Percentiles rank a stretch among this genome's conserved stretches.
phyloP scores from a whole-genome alignment of 352 stramenopile genomes.

The Globisporangium lucens region DNA sequence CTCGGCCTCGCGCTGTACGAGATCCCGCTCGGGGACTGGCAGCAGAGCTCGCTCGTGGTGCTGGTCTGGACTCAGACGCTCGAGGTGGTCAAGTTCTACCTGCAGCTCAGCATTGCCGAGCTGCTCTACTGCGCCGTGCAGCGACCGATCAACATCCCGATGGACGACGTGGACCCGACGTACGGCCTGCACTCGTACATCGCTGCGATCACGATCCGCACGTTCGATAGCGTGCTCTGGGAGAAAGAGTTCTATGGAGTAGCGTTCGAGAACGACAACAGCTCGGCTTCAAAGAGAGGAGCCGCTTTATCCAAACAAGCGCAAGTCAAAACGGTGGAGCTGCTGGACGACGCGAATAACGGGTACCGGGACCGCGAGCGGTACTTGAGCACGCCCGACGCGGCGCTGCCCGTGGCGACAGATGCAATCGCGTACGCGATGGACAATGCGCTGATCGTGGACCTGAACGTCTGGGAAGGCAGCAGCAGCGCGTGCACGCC shows the following conservation, averaged over 20 bases:
- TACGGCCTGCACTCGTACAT: slow-evolving; percentile 52
- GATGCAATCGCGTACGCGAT: slow-evolving; percentile 43
- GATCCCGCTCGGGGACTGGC: slow-evolving; percentile 33
- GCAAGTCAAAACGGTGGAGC: slow-evolving; percentile 13
- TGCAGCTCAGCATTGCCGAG: slow-evolving; percentile 50
- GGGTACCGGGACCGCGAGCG: slow-evolving; percentile 41
- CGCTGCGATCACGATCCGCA: slow-evolving; percentile 41
- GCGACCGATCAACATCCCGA: slow-evolving; percentile 26
- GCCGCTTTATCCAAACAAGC: neutral
- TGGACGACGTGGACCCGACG: slow-evolving; percentile 35
- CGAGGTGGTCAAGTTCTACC: slow-evolving; percentile 41
- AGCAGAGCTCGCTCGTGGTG: slow-evolving; percentile 40
- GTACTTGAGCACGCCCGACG: slow-evolving; percentile 21
- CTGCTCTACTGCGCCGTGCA: slow-evolving; percentile 39
- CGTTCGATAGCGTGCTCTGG: slow-evolving; percentile 42
- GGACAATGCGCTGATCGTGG: slow-evolving; percentile 41
- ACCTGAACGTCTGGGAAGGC: slow-evolving; percentile 54
- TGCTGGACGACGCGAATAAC: slow-evolving; percentile 32
- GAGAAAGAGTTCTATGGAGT: slow-evolving; percentile 51
- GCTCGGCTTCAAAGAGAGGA: neutral
- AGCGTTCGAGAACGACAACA: slow-evolving; percentile 17
- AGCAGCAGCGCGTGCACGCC: slow-evolving; percentile 34
- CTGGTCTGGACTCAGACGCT: slow-evolving; percentile 44
- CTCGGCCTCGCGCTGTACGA: slow-evolving; percentile 55
- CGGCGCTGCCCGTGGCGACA: slow-evolving; percentile 25